Percentiles rank a stretch among this genome's conserved stretches.
phyloP scores from a whole-genome alignment of 306 rosid species.

The Acacia crassicarpa region DNA sequence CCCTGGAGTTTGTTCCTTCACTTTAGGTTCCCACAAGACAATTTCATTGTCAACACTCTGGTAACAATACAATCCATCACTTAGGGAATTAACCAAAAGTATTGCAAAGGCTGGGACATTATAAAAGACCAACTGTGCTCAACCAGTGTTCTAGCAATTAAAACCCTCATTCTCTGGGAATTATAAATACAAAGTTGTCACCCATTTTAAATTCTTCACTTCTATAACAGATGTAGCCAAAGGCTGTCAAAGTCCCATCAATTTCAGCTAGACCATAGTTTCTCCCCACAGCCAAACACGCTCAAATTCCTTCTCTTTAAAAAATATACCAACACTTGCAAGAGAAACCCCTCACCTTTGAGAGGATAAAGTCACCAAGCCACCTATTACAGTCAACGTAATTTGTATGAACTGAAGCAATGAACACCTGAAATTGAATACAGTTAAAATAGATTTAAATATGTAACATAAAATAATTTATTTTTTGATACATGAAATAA shows the following conservation, averaged over 20 bases:
- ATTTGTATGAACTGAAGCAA: constrained; percentile 79
- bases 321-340: constrained; percentile 19
- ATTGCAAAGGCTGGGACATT: not conserved
- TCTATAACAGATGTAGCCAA: not conserved
- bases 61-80: constrained; percentile 27
- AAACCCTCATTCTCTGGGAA: not conserved
- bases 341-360: constrained; percentile 68
- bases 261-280: constrained; percentile 17
- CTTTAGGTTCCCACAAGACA: constrained; percentile 92
- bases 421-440: constrained; percentile 67
- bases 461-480: not conserved
- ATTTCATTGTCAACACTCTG: constrained; percentile 97
- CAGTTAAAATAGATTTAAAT: constrained; percentile 24
- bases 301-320: not conserved
- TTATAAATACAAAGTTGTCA: not conserved
- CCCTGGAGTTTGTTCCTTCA: constrained; percentile 95
- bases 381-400: constrained; percentile 98
- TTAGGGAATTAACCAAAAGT: constrained; percentile 20
- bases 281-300: not conserved
- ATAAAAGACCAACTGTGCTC: not conserved
- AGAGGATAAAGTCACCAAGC: constrained; percentile 94
- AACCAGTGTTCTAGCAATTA: not conserved
- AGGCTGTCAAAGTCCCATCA: constrained; percentile 9
- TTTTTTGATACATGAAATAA: constrained; percentile 1
- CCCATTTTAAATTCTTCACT: not conserved